Evolutionary conservation across 805 yeast species (phyloP), one percentile per base, ranked within the genome.

Genomic region (Pichia exigua): DNA sequence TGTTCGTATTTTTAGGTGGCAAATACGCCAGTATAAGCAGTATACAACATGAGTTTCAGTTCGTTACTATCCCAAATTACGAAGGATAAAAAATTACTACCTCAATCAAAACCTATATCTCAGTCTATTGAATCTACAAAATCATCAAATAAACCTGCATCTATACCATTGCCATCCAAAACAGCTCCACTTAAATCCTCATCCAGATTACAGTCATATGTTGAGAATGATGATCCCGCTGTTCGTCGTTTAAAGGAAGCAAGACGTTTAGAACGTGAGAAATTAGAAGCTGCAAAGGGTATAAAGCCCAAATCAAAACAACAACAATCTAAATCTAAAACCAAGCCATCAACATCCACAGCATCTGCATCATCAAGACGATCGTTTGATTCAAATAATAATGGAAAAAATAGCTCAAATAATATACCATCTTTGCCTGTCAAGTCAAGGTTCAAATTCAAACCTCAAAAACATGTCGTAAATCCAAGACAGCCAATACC

Each of bases 231-330:
- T 6, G 92, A 85, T 61, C 89, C 91, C 0, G 88, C 88, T 4
- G 87, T 85, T 10, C 80, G 79, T 39, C 66, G 85, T 52, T 67
- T 85, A 40, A 85, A 85, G 57, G 90, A 83, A 52, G 79, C 82
- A 2, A 70, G 92, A 61, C 70, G 79, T 54, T 66, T 72, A 42
- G 89, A 85, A 55, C 72, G 68, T 41, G 77, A 77, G 39, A 70
- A 70, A 43, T 26, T 54, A 2, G 65, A 70, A 49, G 71, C 70
- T 46, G 59, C 61, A 32, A 71, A 72, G 51, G 59, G 59, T 35
- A 61, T 54, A 18, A 54, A 53, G 42, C 52, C 57, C 40, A 26
- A n/a, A 18, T 26, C 26, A 15, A 30, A 28, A 18, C 44, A 28
- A 1, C 20, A 12, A 4, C 17, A 12, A 17, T 44, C 46, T 15